Evolutionary conservation across 345 rosid genomes (phyloP).

Genomic region (Firmiana major): DNA sequence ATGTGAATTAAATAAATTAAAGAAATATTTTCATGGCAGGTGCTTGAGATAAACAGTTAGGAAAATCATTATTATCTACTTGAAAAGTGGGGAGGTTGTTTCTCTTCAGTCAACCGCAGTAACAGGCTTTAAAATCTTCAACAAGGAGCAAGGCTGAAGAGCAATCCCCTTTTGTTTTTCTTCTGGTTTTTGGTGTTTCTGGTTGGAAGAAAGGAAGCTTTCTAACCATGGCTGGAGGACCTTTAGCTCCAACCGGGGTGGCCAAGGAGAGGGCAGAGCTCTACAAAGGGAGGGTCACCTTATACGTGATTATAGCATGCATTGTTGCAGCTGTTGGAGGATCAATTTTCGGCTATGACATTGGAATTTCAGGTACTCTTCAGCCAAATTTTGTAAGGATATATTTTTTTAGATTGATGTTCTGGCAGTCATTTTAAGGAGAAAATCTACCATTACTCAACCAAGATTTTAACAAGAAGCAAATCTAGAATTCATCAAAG

Average conservation of each 20-base stretch:
- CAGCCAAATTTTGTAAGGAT: neutral
- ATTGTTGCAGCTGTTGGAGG: slow-evolving; percentile 83
- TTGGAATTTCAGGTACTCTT: slow-evolving; percentile 73
- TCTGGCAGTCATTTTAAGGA: no score
- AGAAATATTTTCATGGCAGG: neutral
- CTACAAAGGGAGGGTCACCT: slow-evolving; percentile 75
- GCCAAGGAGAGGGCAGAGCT: slow-evolving; percentile 78
- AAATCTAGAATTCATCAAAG: neutral
- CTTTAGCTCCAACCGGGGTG: slow-evolving; percentile 67
- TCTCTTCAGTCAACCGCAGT: neutral
- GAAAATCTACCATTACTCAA: no score
- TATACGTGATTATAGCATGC: slow-evolving; percentile 64
- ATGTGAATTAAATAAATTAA: neutral
- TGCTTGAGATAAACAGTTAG: neutral
- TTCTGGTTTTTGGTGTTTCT: slow-evolving; percentile 6
- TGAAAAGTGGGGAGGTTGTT: neutral
- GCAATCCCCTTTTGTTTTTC: neutral
- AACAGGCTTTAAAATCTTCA: neutral
- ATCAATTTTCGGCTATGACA: slow-evolving; percentile 84
- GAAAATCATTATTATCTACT: neutral
- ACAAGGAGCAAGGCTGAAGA: neutral
- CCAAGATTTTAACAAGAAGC: no score
- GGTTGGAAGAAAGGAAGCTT: neutral
- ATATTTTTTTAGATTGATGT: no score
- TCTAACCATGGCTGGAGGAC: slow-evolving; percentile 76